Base-by-base conservation (phyloP, 2,329 filamentous ascomycete genomes). In the Phialophora verrucosa region DNA sequence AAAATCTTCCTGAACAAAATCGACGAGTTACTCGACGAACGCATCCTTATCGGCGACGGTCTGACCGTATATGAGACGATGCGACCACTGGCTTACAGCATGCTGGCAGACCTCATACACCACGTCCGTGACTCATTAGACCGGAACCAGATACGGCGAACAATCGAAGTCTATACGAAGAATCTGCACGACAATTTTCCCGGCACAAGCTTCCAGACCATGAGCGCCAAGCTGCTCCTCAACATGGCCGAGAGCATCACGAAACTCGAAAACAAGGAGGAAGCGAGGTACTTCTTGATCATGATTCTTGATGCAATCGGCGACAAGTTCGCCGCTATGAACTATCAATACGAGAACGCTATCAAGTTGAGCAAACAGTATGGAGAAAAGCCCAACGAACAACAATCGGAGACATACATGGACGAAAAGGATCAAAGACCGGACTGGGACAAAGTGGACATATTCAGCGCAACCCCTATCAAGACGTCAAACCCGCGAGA, bases 181-280 rank as follows among this genome's bases (percentile, higher is more conserved):
- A 98, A 98, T 74, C 82, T 99, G 25, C 93, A 97, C 75, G 95
- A 98, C 77, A 92, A 92, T 70, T 97, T 97, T 69, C 96, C 95
- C 0, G 96, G 96, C 8, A 98, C 96, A 0, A 99, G 94, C 78
- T 99, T 99, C 76, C 96, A 99, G 78, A 99, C 95, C 0, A 99
- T 99, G 95, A 98, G 95, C 73, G 96, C 95, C 0, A 99, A 98
- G 78, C 83, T 99, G 2, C 83, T 99, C 0, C 83, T 99, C 12
- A 99, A 99, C 77, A 96, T 99, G 92, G 95, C 94, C 0, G 96
- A 99, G 74, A 96, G 92, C 76, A 99, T 99, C 75, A 92, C 93
- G 0, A 96, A 94, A 77, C 86, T 99, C 73, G 90, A 91, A 23
- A 92, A 97, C 76, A 99, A 98, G 80, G 88, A 90, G 51, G 94